Conservation (phyloP, 2,329 filamentous ascomycete species). For the Apiospora aurea region DNA sequence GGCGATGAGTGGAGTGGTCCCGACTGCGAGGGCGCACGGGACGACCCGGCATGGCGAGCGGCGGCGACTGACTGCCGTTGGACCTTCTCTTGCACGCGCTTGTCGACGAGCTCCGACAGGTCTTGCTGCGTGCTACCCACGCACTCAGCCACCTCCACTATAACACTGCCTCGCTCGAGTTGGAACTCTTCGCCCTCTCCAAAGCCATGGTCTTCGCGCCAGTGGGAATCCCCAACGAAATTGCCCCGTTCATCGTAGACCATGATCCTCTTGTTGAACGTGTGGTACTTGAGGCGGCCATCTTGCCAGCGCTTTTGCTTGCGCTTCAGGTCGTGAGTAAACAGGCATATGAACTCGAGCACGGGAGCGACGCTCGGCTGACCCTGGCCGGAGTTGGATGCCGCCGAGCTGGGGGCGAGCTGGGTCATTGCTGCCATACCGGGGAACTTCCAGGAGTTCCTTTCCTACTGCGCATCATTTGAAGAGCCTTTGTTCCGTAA, state of each 20-base stretch:
- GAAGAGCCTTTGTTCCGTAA: background rate
- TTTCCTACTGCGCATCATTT: background rate
- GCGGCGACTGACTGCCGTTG: conserved; percentile 54
- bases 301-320: conserved; percentile 96
- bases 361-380: conserved; percentile 63
- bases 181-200: conserved; percentile 83
- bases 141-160: conserved; percentile 82
- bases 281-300: conserved; percentile 85
- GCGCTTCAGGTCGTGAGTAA: conserved; percentile 81
- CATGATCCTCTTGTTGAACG: conserved; percentile 91
- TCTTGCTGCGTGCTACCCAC: conserved; percentile 80
- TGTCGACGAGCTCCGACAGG: conserved; percentile 76
- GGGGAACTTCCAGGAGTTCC: background rate
- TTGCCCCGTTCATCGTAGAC: conserved; percentile 84
- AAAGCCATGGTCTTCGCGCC: conserved; percentile 72
- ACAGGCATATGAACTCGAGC: conserved; percentile 84
- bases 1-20: conserved; percentile 30
- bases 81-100: conserved; percentile 65
- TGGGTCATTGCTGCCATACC: conserved; percentile 34
- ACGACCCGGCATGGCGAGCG: conserved; percentile 40
- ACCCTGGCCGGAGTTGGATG: conserved; percentile 22
- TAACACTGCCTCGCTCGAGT: conserved; percentile 75
- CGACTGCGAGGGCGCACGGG: conserved; percentile 36
- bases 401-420: conserved; percentile 28
- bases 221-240: conserved; percentile 85